Evolutionary conservation across 1,284 basidiomycete genomes (phyloP), one percentile per base, ranked within the genome.

Genomic region (Trichosporon coremiiforme): DNA sequence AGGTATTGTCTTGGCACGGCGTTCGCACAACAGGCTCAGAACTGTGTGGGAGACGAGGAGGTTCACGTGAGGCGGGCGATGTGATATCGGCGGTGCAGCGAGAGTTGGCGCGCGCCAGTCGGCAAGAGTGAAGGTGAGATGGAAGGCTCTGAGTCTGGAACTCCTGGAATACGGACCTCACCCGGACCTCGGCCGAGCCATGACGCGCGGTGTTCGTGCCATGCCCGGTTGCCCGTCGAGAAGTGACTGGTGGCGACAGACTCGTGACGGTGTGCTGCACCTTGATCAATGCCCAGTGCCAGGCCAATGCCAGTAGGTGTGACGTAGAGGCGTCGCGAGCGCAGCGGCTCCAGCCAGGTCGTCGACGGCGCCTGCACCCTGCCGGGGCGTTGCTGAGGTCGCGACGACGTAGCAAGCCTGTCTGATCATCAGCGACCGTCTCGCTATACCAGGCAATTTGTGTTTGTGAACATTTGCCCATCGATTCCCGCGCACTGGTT

Each of bases 231-330:
- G 17, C 17, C 17, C 41, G 41, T 45, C 17, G 41, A n/a, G 17
- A 6, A 45, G 41, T 45, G 17, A 45, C 41, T 5, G 5, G 15
- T 8, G n/a, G 17, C 9, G 17, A 50, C 4, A 5, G 50, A 25
- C 20, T 53, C 50, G 50, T 53, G 50, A 53, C 50, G 4, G 41
- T 13, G 41, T 17, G 50, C 50, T 25, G 50, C 22, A 20, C 50
- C 50, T 53, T 53, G 20, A 53, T 53, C 22, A 53, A 53, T 53
- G 50, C 50, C 50, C 50, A 20, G 50, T 53, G 50, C 50, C 50
- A 22, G n/a, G 17, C 17, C 41, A 12, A 15, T 12, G 17, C 25
- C 25, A 25, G 25, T 25, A 25, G 25, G 41, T n/a, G 41, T 45
- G 41, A 45, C 41, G 41, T 45, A 6, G 41, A 12, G 6, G 17